Conservation (phyloP, 192 early-diverging fungal species). For the Entophlyctis luteolus region DNA sequence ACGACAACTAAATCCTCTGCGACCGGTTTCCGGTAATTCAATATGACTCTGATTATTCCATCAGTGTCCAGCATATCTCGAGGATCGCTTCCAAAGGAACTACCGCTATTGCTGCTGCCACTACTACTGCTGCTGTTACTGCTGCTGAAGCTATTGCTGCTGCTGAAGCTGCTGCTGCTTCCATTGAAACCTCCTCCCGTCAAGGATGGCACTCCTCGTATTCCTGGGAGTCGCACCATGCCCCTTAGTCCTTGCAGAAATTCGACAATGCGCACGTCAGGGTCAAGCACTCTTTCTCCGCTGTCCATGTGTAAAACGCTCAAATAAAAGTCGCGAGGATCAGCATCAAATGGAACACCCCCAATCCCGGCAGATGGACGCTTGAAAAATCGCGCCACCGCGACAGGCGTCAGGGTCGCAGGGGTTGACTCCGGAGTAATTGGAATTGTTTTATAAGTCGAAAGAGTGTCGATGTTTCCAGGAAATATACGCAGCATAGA, state of each 20-base stretch:
- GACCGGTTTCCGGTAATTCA: slow-evolving; percentile 26
- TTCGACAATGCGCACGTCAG: neutral
- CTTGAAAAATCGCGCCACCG: slow-evolving; percentile 35
- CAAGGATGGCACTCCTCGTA: neutral
- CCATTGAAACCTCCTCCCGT: neutral
- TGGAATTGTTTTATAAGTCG: slow-evolving; percentile 45
- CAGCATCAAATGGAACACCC: neutral
- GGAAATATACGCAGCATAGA: slow-evolving; percentile 45
- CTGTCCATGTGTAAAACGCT: slow-evolving; percentile 45
- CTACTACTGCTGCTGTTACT: too few relatives aligned
- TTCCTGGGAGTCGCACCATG: neutral
- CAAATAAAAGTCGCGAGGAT: slow-evolving; percentile 38
- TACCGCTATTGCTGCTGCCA: too few relatives aligned
- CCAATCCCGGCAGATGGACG: slow-evolving; percentile 14
- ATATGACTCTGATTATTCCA: slow-evolving; percentile 46
- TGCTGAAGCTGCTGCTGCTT: neutral
- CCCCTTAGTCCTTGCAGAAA: neutral
- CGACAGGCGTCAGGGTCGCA: slow-evolving; percentile 22
- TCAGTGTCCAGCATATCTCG: slow-evolving; percentile 35
- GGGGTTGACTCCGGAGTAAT: slow-evolving; percentile 35
- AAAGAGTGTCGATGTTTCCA: slow-evolving; percentile 45
- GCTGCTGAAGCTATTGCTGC: neutral
- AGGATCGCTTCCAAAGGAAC: too few relatives aligned
- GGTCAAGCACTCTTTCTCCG: neutral
- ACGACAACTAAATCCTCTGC: neutral